Evolutionary conservation across 148 eudicot genomes (phyloP).

Genomic region (Fagopyrum tataricum): DNA sequence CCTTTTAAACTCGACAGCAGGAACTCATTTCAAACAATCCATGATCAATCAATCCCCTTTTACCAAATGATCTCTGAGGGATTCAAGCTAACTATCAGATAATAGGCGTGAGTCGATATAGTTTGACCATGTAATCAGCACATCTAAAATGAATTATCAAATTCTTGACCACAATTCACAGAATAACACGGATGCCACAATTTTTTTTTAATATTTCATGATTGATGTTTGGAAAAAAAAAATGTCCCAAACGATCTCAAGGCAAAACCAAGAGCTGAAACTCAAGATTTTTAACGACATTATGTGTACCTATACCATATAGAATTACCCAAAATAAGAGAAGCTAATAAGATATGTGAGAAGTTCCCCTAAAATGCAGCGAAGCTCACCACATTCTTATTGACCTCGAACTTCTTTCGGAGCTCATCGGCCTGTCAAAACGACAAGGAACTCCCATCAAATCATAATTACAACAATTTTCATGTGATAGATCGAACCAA

Average conservation of each 20-base stretch:
- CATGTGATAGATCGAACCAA: not conserved
- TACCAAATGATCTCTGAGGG: not conserved
- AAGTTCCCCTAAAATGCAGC: not conserved
- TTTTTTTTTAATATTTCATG: not conserved
- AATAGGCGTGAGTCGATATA: not conserved
- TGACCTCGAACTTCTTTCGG: slow-evolving; percentile 75
- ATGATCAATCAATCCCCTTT: not conserved
- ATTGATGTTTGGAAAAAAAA: not conserved
- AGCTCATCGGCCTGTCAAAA: slow-evolving; percentile 72
- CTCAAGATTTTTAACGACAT: not conserved
- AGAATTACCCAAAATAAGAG: not conserved
- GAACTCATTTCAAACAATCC: not conserved
- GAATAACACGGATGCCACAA: not conserved
- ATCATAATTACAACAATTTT: not conserved
- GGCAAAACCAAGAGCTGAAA: not conserved
- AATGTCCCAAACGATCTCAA: not conserved
- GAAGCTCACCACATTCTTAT: slow-evolving; percentile 55
- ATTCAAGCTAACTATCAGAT: not conserved
- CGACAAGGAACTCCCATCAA: not conserved
- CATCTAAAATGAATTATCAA: not conserved
- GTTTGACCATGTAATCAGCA: not conserved
- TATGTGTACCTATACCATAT: not conserved
- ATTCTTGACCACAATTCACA: not conserved
- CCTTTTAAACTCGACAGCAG: not conserved
- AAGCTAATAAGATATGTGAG: not conserved